Evolutionary conservation across 768 basidiomycete genomes (phyloP).

Genomic region (Polyporus arcularius): DNA sequence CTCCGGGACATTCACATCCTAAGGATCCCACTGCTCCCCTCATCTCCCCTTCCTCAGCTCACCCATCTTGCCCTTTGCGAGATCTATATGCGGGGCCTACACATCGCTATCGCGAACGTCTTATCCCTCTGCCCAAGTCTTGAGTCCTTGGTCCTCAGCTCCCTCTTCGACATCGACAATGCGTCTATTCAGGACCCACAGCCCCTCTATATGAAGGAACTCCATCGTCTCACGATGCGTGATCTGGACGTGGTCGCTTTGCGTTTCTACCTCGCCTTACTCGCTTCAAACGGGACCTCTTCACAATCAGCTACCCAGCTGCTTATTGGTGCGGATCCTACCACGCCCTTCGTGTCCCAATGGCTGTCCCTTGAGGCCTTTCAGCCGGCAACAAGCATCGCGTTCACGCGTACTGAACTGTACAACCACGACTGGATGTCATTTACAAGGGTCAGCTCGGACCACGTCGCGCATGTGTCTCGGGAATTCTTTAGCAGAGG

Average conservation of each 20-base stretch:
- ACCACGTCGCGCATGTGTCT: too few species aligned
- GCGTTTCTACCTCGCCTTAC: too few species aligned
- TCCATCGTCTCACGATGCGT: not conserved
- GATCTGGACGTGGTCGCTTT: not conserved
- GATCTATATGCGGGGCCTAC: not conserved
- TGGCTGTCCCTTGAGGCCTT: too few species aligned
- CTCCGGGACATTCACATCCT: not conserved
- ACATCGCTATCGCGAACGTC: not conserved
- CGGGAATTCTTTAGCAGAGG: too few species aligned
- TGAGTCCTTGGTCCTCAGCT: not conserved
- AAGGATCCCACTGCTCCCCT: not conserved
- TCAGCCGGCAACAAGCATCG: too few species aligned
- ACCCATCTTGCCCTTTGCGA: not conserved
- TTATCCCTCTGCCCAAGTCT: not conserved
- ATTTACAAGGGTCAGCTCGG: too few species aligned
- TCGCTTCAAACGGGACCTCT: too few species aligned
- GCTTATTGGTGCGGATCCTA: too few species aligned
- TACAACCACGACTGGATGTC: too few species aligned
- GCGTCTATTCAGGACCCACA: not conserved
- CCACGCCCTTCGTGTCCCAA: too few species aligned
- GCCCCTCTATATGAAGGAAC: not conserved
- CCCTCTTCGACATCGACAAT: not conserved
- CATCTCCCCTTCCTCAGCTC: not conserved
- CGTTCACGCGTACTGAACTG: too few species aligned
- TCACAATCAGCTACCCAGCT: too few species aligned